Evolutionary conservation across 2,329 filamentous ascomycete species (phyloP), one percentile per base, ranked within the genome.

Genomic region (Aspergillus sp.): DNA sequence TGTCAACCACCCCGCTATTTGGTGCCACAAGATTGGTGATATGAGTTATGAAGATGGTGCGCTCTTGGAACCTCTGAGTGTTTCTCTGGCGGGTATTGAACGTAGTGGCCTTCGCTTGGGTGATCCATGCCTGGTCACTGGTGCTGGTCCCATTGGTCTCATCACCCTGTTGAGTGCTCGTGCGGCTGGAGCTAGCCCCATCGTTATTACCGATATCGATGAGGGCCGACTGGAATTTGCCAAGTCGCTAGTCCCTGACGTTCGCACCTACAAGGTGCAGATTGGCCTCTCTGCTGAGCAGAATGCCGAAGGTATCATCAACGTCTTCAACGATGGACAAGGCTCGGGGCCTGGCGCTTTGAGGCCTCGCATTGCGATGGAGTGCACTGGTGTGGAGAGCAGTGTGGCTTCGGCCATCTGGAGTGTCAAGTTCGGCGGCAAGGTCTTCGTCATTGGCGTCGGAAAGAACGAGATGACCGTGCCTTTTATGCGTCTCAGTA

Each of bases 361-460:
- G 67, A 91, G 96, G 79, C 92, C 94, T 0, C 85, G 88, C 17
- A 81, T 97, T 56, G 89, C 88, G 12, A 85, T 98, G 78, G 94
- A 98, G 79, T 98, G 94, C 82, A 98, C 95, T 0, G 95, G 95
- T 54, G 92, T 97, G 15, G 93, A 97, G 82, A 91, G 88, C 79
- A 93, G 89, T 76, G 90, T 98, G 71, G 87, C 87, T 5, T 84
- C 91, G 28, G 92, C 92, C 56, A 94, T 97, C 74, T 95, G 93
- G 85, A 89, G 91, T 9, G 87, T 90, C 75, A 96, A 94, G 80
- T 98, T 98, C 72, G 95, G 94, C 66, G 94, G 95, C 70, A 97
- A 96, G 79, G 94, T 98, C 57, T 98, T 98, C 74, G 90, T 98
- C 65, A 96, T 97, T 67, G 94, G 94, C 43, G 93, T 98, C 2